Base-by-base conservation (phyloP, 139 green algal genomes). In the Chlorella sp. region DNA sequence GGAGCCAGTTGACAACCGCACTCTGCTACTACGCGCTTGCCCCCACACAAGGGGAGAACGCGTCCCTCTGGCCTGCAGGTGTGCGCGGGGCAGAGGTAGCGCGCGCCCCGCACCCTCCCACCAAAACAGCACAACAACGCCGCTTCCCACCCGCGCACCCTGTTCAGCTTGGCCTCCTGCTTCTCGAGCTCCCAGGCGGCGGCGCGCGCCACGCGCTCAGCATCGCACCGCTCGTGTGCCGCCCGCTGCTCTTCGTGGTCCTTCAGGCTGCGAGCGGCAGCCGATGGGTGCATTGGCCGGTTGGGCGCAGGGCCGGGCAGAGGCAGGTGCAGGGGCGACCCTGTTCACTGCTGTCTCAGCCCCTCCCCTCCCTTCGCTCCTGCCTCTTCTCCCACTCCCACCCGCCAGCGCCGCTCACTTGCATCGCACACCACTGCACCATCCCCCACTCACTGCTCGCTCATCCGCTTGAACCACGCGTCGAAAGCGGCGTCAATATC, bases 171-270 rank as follows among this genome's bases (percentile, higher is more conserved):
- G 1, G 84, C 84, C 43, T 89, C 71, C 55, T 63, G 73, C 71
- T 89, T 89, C 72, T 89, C 84, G 38, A 48, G 31, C 66, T 84
- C 70, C 83, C 83, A 89, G 8, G 84, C 77, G 14, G 77, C 82
- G 27, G 83, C 67, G 23, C 36, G 31, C 0, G 67, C 71, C 61
- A 42, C 75, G 33, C 77, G 60, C 65, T 80, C 65, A 4, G 74
- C 77, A 17, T 48, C 60, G 31, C 23, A 35, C 31, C 65, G 71
- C 35, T 79, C 74, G 59, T 65, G 48, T 3, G 48, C 38, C 7
- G 73, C 63, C 36, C 73, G 71, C 61, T 75, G 33, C 61, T 82
- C 72, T 45, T 77, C 69, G 46, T 76, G 74, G 23, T 74, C 56
- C 17, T 58, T 29, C 41, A 82, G 82, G 42, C 80, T 82, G 69